These are phyloP conservation scores for Coffea humblotiana DNA, from an alignment of 305 asterid genomes.

Conservation along the genomic window DNA sequence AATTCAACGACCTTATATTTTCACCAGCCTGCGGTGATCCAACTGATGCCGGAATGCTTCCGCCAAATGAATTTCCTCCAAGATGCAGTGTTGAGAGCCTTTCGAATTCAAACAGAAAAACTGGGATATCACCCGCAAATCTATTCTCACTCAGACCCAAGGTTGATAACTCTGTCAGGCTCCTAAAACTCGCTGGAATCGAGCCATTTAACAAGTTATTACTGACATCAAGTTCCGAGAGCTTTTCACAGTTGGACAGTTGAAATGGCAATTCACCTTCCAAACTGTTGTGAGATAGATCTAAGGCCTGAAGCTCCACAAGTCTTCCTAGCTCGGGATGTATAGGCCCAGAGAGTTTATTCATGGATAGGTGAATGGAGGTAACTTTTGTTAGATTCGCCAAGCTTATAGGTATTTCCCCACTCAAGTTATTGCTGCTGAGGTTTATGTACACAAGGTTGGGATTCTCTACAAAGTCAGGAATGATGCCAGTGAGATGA, in stretches of 20 bases:
- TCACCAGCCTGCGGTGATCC: slow-evolving; percentile 34
- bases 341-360: slow-evolving; percentile 53
- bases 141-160: slow-evolving; percentile 63
- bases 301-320: slow-evolving; percentile 43
- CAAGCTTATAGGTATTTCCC: slow-evolving; percentile 60
- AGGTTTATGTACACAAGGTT: slow-evolving; percentile 53
- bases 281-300: slow-evolving; percentile 61
- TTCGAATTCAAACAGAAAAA: slow-evolving; percentile 52
- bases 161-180: slow-evolving; percentile 47
- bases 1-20: slow-evolving; percentile 59
- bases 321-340: slow-evolving; percentile 64
- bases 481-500: slow-evolving; percentile 61
- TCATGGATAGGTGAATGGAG: slow-evolving; percentile 54
- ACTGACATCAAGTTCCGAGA: slow-evolving; percentile 57
- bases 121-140: slow-evolving; percentile 59
- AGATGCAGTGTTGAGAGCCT: slow-evolving; percentile 63
- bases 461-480: slow-evolving; percentile 50
- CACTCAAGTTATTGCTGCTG: slow-evolving; percentile 54
- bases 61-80: slow-evolving; percentile 68
- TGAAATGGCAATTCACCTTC: slow-evolving; percentile 50
- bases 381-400: slow-evolving; percentile 46
- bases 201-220: slow-evolving; percentile 65
- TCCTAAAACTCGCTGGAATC: slow-evolving; percentile 51
- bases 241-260: slow-evolving; percentile 49
- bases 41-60: slow-evolving; percentile 48